A percentile compares a stretch with the other conserved stretches of the same genome.
Conservation (phyloP, 108 stramenopile species). For the Parietichytrium sp. region DNA sequence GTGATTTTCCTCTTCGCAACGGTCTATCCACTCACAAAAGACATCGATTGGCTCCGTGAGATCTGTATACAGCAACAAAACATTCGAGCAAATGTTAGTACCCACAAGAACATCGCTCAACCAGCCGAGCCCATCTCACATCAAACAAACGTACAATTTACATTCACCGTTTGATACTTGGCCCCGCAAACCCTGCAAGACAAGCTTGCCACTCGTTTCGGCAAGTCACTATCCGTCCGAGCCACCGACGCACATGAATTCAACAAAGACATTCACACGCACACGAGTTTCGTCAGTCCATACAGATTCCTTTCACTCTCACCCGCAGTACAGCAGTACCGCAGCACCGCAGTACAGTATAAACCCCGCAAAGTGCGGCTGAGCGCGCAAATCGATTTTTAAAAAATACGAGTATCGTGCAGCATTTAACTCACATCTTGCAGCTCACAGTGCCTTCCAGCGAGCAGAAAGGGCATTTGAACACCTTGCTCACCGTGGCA, state of each 20-base stretch:
- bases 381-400: too few relatives aligned
- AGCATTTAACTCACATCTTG: conserved; percentile 32
- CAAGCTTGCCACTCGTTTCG: not conserved
- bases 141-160: conserved; percentile 19
- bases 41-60: conserved; percentile 35
- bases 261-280: too few relatives aligned
- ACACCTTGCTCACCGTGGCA: conserved; percentile 27
- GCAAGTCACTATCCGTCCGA: too few relatives aligned
- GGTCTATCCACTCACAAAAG: conserved; percentile 33
- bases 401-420: too few relatives aligned
- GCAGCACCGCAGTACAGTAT: too few relatives aligned
- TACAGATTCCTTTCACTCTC: too few relatives aligned
- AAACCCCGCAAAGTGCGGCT: too few relatives aligned
- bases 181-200: not conserved
- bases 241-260: too few relatives aligned
- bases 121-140: not conserved
- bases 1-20: not conserved
- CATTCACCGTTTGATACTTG: conserved; percentile 15
- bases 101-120: not conserved
- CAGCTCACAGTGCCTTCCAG: conserved; percentile 20
- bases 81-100: not conserved
- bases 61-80: not conserved
- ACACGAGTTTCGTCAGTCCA: too few relatives aligned
- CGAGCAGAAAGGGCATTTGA: conserved; percentile 37
- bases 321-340: too few relatives aligned